Evolutionary conservation across 2,329 filamentous ascomycete species (phyloP).

Genomic region (Pyrenophora tritici-repentis): DNA sequence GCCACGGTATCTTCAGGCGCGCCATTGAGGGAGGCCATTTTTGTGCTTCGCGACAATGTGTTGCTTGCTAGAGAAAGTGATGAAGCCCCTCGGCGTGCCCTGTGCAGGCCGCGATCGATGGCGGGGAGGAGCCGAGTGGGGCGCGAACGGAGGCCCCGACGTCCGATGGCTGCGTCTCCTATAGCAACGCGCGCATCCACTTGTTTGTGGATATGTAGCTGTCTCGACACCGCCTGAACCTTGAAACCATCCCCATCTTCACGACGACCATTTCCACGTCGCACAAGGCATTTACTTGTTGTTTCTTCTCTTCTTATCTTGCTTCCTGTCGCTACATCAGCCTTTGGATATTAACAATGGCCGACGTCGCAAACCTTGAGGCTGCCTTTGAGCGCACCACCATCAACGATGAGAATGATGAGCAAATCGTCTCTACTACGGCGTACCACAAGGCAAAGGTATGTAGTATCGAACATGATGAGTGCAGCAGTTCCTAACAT

Average conservation of each 20-base stretch:
- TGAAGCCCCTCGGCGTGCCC: neutral
- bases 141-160: slow-evolving; percentile 7
- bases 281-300: slow-evolving; percentile 15
- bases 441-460: slow-evolving; percentile 81
- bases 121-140: slow-evolving; percentile 11
- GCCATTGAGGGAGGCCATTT: slow-evolving; percentile 40
- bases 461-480: slow-evolving; percentile 24
- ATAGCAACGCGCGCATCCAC: slow-evolving; percentile 15
- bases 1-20: slow-evolving; percentile 41
- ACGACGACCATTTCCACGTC: slow-evolving; percentile 12
- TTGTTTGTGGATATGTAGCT: slow-evolving; percentile 22
- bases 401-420: slow-evolving; percentile 83
- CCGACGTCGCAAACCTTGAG: slow-evolving; percentile 76
- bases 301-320: slow-evolving; percentile 14
- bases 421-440: slow-evolving; percentile 59
- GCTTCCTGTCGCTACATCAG: slow-evolving; percentile 17
- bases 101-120: slow-evolving; percentile 15
- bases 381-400: slow-evolving; percentile 87
- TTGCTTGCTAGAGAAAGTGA: neutral
- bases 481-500: slow-evolving; percentile 24
- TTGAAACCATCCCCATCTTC: slow-evolving; percentile 13
- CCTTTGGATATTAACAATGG: slow-evolving; percentile 11
- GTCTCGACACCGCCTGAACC: slow-evolving; percentile 6
- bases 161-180: slow-evolving; percentile 13
- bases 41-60: neutral